A percentile compares a stretch with the other conserved stretches of the same genome.
These are phyloP conservation scores for Mycena kentingensis DNA, from an alignment of 768 basidiomycete species.

Conservation along the genomic window DNA sequence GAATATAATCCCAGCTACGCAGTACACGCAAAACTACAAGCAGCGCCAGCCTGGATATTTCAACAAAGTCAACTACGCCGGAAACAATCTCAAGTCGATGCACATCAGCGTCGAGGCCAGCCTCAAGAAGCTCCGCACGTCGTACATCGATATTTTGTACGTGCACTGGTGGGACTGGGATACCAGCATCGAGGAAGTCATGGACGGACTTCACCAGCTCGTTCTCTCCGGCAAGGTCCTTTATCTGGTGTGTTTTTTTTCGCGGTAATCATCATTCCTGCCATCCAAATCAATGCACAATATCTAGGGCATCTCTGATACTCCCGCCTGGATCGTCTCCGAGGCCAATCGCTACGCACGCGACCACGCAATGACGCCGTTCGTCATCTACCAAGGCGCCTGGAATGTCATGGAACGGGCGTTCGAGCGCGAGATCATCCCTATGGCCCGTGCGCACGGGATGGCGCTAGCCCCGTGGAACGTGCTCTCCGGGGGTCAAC, in stretches of 20 bases:
- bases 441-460: slow-evolving; percentile 34
- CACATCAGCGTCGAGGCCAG: slow-evolving; percentile 51
- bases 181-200: slow-evolving; percentile 39
- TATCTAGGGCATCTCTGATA: slow-evolving; percentile 28
- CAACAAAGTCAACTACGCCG: slow-evolving; percentile 1
- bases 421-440: slow-evolving; percentile 50
- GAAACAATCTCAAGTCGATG: slow-evolving; percentile 36
- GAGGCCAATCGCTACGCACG: slow-evolving; percentile 44
- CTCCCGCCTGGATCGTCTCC: slow-evolving; percentile 44
- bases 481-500: slow-evolving; percentile 32
- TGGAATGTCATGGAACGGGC: slow-evolving; percentile 38
- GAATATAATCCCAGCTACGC: not conserved
- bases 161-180: slow-evolving; percentile 38
- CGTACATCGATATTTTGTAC: slow-evolving; percentile 61
- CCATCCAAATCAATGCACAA: not conserved
- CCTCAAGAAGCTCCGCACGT: slow-evolving; percentile 50
- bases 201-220: slow-evolving; percentile 41
- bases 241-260: slow-evolving; percentile 29
- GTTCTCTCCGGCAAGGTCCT: slow-evolving; percentile 42
- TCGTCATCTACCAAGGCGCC: slow-evolving; percentile 46
- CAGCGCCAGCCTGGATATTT: slow-evolving; percentile 17
- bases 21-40: slow-evolving; percentile 28
- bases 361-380: slow-evolving; percentile 44
- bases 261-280: too few species aligned
- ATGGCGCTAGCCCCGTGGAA: slow-evolving; percentile 42